Evolutionary conservation across 2,329 filamentous ascomycete genomes (phyloP), one percentile per base, ranked within the genome.

Genomic region (Dendryphion nanum): DNA sequence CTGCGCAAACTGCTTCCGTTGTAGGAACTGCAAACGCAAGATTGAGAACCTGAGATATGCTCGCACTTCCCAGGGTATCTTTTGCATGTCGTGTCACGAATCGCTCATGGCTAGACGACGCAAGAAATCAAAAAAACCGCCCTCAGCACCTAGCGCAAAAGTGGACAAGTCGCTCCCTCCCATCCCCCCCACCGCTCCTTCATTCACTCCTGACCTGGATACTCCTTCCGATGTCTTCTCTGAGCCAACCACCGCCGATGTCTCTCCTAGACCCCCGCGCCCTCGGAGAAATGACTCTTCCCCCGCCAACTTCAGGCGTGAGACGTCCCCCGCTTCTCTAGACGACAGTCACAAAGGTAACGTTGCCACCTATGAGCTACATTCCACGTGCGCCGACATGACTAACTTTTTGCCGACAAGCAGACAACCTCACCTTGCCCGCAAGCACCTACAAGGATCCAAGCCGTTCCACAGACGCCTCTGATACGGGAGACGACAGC

Each of bases 71-170:
- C 93, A 97, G 68, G 93, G 93, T 44, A 98, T 98, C 55, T 97
- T 98, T 64, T 98, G 93, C 72, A 98, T 98, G 93, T 89, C 85
- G 59, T 98, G 93, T 64, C 93, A 98, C 62, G 93, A 98, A 68
- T 93, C 89, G 18, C 71, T 98, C 37, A 97, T 97, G 89, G 89
- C 91, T 34, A 78, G 91, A 47, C 79, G 91, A 48, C 80, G 89
- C 58, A 96, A 97, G 71, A 89, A 88, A 66, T 83, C 85, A 26
- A 89, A 88, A 66, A 65, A 66, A 37, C 55, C 61, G 2, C 55
- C 57, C 12, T 40, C 49, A 10, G 51, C 57, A 1, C 48, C 81
- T 75, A 35, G 51, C 8, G 78, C 83, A 15, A 82, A 88, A 45
- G 80, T 86, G 26, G 91, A 98, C 63, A 97, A 97, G 66, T 95